These are phyloP conservation scores for Fusarium xyrophilum DNA, from an alignment of 2,329 filamentous ascomycete species.

Conservation along the genomic window DNA sequence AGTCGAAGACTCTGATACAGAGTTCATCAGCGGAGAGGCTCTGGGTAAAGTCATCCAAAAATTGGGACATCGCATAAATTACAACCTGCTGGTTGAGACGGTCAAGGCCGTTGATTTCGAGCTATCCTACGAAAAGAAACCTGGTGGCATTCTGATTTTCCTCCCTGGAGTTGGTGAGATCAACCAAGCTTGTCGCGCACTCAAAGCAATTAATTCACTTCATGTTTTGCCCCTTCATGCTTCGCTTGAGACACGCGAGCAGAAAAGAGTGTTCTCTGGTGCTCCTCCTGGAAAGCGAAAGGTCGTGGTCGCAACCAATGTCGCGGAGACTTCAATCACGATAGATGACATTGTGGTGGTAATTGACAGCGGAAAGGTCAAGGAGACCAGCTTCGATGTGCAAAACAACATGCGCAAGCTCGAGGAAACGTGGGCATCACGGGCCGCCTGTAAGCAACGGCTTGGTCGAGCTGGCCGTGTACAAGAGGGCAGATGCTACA, in stretches of 20 bases:
- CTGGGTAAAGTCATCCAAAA: constrained; percentile 75
- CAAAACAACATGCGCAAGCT: constrained; percentile 93
- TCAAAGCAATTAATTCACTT: constrained; percentile 67
- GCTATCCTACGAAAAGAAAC: constrained; percentile 67
- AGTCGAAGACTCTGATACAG: constrained; percentile 55
- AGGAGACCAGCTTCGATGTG: constrained; percentile 93
- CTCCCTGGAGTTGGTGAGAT: constrained; percentile 93
- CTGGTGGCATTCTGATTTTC: constrained; percentile 92
- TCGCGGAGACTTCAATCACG: constrained; percentile 97
- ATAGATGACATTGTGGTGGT: constrained; percentile 97
- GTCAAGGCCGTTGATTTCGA: constrained; percentile 83
- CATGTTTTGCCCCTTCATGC: constrained; percentile 90
- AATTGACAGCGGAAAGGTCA: constrained; percentile 93
- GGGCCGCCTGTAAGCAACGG: constrained; percentile 91
- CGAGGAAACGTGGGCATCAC: constrained; percentile 93
- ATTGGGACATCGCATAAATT: constrained; percentile 87
- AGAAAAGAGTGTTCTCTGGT: constrained; percentile 81
- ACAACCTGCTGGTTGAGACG: constrained; percentile 81
- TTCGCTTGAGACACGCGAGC: constrained; percentile 85
- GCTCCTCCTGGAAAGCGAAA: constrained; percentile 84
- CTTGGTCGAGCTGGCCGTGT: constrained; percentile 94
- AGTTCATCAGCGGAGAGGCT: constrained; percentile 57
- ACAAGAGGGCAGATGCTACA: constrained; percentile 89
- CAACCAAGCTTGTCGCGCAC: constrained; percentile 77
- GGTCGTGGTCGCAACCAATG: constrained; percentile 93